Conservation (phyloP, 1,284 basidiomycete species). For the Rhodotorula sp. region DNA sequence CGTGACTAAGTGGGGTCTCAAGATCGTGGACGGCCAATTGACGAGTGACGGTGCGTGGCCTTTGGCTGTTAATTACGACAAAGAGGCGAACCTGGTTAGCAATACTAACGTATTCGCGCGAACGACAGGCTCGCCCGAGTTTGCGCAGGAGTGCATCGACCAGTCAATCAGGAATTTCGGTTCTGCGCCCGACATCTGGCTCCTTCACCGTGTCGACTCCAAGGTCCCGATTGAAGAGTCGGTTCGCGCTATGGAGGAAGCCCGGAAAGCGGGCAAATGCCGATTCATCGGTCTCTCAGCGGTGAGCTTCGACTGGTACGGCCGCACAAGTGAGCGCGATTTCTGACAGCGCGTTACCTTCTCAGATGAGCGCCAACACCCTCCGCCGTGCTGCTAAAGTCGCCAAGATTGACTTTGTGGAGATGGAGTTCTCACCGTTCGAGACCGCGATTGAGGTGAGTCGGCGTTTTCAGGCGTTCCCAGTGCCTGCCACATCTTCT, state of each 20-base stretch:
- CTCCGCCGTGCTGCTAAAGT: slow-evolving; percentile 60
- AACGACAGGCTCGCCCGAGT: slow-evolving; percentile 4
- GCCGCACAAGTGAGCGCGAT: not conserved
- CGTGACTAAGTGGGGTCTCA: slow-evolving; percentile 30
- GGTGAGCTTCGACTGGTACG: slow-evolving; percentile 43
- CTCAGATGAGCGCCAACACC: slow-evolving; percentile 57
- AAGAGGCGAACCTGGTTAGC: no score
- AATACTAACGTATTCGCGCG: no score
- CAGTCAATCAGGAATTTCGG: slow-evolving; percentile 17
- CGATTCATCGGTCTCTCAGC: slow-evolving; percentile 55
- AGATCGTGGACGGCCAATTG: not conserved
- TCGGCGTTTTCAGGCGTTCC: not conserved
- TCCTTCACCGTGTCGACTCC: slow-evolving; percentile 27
- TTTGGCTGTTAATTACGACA: not conserved
- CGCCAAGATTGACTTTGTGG: slow-evolving; percentile 36
- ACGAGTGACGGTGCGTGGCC: slow-evolving; percentile 2
- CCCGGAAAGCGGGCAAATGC: slow-evolving; percentile 59
- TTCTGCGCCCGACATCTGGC: slow-evolving; percentile 19
- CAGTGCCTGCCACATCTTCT: not conserved
- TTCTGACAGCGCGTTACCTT: slow-evolving; percentile 45
- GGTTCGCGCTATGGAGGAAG: slow-evolving; percentile 50
- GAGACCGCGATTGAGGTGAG: slow-evolving; percentile 12
- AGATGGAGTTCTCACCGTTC: slow-evolving; percentile 38
- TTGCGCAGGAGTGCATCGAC: slow-evolving; percentile 9
- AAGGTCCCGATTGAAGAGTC: slow-evolving; percentile 50